Percentiles rank a stretch among this genome's conserved stretches.
These are phyloP conservation scores for Hortaea werneckii DNA, from an alignment of 2,329 filamentous ascomycete genomes.

Conservation along the genomic window DNA sequence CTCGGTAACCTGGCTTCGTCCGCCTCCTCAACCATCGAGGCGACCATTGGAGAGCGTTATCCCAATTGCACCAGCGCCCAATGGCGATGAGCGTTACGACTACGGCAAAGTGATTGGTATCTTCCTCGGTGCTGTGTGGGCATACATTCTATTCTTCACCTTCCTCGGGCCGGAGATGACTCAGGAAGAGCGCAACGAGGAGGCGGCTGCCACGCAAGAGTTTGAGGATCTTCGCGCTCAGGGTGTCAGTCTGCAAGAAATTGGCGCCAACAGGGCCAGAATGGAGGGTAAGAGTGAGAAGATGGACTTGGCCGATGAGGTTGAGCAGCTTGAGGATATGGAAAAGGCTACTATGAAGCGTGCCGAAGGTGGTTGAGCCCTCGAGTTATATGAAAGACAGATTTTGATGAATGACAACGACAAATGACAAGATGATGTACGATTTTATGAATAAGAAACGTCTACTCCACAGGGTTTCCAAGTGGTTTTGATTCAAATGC, in stretches of 20 bases:
- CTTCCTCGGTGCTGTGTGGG: slow-evolving; percentile 13
- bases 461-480: no score
- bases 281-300: slow-evolving; percentile 1
- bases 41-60: slow-evolving; percentile 27
- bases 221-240: slow-evolving; percentile 11
- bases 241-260: slow-evolving; percentile 11
- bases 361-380: background rate
- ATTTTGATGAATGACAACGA: background rate
- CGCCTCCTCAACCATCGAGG: slow-evolving; percentile 29
- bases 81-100: slow-evolving; percentile 25
- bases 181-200: slow-evolving; percentile 16
- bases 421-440: background rate
- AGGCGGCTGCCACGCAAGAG: slow-evolving; percentile 9
- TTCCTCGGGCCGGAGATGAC: slow-evolving; percentile 23
- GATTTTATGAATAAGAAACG: no score
- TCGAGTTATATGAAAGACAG: background rate
- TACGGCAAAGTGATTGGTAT: slow-evolving; percentile 30
- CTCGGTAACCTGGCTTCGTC: slow-evolving; percentile 30
- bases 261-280: slow-evolving; percentile 1
- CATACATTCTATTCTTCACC: slow-evolving; percentile 25
- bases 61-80: slow-evolving; percentile 19
- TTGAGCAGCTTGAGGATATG: background rate
- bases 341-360: background rate
- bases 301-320: background rate
- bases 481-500: no score